A percentile compares a stretch with the other conserved stretches of the same genome.
These are phyloP conservation scores for Amaranthus hypochondriacus DNA, from an alignment of 148 eudicot genomes.

Conservation along the genomic window DNA sequence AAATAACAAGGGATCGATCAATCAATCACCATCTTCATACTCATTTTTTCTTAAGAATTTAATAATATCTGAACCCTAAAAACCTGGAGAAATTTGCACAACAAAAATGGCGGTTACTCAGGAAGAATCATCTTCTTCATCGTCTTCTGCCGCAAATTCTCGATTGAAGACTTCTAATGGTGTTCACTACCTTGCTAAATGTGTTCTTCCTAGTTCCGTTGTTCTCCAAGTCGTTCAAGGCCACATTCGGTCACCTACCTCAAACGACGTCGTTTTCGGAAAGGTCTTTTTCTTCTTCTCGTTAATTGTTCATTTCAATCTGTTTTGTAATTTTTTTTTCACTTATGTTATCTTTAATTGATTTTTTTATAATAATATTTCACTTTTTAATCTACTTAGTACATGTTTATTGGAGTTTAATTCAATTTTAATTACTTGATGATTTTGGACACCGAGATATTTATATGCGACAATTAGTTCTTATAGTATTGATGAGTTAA, in stretches of 20 bases:
- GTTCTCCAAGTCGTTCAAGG: slow-evolving; percentile 76
- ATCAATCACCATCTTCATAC: too few relatives aligned
- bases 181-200: slow-evolving; percentile 69
- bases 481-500: background rate
- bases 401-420: background rate
- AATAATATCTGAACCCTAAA: slow-evolving; percentile 22
- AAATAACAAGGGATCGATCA: too few relatives aligned
- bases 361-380: background rate
- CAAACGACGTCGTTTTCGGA: slow-evolving; percentile 76
- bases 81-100: background rate
- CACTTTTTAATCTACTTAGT: background rate
- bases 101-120: slow-evolving; percentile 68
- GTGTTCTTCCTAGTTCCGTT: slow-evolving; percentile 71
- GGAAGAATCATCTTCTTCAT: slow-evolving; percentile 61
- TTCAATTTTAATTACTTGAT: background rate
- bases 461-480: background rate
- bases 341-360: background rate
- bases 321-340: background rate
- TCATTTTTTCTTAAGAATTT: too few relatives aligned
- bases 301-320: background rate
- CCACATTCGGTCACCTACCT: slow-evolving; percentile 64
- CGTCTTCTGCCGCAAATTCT: slow-evolving; percentile 51
- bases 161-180: slow-evolving; percentile 39
- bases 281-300: slow-evolving; percentile 40
- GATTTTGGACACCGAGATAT: background rate